Conservation (phyloP, 306 rosid species). For the Oemleria cerasiformis region DNA sequence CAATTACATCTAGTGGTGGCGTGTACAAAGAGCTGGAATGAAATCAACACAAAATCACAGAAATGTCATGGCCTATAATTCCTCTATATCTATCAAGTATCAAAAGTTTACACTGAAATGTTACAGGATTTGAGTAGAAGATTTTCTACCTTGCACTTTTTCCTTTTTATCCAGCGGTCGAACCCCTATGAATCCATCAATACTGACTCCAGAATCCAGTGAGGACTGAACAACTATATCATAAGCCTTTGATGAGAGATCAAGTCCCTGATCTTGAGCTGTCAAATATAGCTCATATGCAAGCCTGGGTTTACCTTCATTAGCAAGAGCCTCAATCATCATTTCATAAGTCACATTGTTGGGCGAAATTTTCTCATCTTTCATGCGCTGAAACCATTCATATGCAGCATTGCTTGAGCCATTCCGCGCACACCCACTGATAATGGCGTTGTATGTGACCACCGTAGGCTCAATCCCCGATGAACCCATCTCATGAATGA, state of each 20-base stretch:
- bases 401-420: constrained; percentile 69
- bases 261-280: constrained; percentile 63
- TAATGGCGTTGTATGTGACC: constrained; percentile 84
- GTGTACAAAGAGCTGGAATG: not conserved
- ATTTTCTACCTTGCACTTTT: constrained; percentile 33
- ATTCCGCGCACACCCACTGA: constrained; percentile 67
- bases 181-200: constrained; percentile 58
- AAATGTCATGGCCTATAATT: not conserved
- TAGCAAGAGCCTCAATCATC: constrained; percentile 84
- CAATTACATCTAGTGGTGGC: not conserved
- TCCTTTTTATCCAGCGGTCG: constrained; percentile 57
- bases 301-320: constrained; percentile 82
- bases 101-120: constrained; percentile 38
- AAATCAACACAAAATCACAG: not conserved
- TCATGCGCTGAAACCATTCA: constrained; percentile 92
- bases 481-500: constrained; percentile 64
- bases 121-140: constrained; percentile 36
- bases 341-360: constrained; percentile 71
- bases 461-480: constrained; percentile 66
- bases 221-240: constrained; percentile 63
- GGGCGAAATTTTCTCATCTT: constrained; percentile 64
- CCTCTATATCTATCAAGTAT: constrained; percentile 17
- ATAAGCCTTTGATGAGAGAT: constrained; percentile 66
- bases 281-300: constrained; percentile 73
- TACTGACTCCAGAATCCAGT: constrained; percentile 43